Conservation (phyloP, 768 basidiomycete genomes). For the Russula foetens region DNA sequence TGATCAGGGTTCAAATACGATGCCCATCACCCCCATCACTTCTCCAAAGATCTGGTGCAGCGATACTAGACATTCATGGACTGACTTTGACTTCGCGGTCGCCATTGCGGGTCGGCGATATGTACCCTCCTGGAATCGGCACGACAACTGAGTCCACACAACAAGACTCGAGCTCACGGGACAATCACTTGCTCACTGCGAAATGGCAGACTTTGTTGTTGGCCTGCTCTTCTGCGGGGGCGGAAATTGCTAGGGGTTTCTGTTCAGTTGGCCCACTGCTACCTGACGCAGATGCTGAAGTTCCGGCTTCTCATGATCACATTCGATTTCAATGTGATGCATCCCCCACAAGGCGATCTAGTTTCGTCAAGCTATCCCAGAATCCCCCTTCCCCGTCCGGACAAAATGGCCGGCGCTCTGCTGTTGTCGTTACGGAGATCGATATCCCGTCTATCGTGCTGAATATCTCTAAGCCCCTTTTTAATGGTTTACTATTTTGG, state of each 20-base stretch:
- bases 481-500: conserved; percentile 82
- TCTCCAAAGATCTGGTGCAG: conserved; percentile 54
- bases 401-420: conserved; percentile 7
- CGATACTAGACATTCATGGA: conserved; percentile 56
- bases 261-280: conserved; percentile 43
- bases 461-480: conserved; percentile 49
- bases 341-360: not conserved
- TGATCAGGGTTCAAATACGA: conserved; percentile 61
- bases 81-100: conserved; percentile 32
- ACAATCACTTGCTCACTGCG: conserved; percentile 30
- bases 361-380: not conserved
- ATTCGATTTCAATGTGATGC: conserved; percentile 8
- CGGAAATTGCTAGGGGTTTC: conserved; percentile 36
- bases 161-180: not conserved
- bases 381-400: not conserved
- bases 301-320: not conserved
- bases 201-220: conserved; percentile 40
- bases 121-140: not conserved
- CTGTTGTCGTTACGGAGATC: conserved; percentile 23
- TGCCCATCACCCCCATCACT: conserved; percentile 48
- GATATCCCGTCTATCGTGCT: conserved; percentile 57
- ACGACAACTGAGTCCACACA: conserved; percentile 13
- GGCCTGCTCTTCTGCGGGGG: conserved; percentile 38
- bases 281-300: conserved; percentile 1
- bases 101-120: conserved; percentile 14